Conservation (phyloP, 2,329 filamentous ascomycete species). For the Ceratocystis albifundus region DNA sequence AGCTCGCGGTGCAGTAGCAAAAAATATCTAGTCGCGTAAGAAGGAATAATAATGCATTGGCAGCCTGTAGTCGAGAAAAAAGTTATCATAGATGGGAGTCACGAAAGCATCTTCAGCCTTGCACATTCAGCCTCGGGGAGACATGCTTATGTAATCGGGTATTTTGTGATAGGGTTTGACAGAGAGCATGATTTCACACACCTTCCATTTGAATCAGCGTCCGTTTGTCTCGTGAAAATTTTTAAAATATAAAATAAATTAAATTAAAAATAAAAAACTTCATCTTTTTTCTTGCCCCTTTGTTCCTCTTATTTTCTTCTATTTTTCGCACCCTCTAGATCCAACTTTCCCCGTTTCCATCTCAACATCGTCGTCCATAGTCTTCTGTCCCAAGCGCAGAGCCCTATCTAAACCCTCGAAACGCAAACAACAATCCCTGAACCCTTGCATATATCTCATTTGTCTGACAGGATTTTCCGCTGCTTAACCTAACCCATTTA, state of each 20-base stretch:
- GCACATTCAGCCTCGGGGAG: neutral
- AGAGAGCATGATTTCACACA: neutral
- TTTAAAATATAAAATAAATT: too few species aligned
- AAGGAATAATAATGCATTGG: neutral
- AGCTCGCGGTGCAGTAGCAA: neutral
- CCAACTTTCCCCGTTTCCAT: neutral
- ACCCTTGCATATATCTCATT: neutral
- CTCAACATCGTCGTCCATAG: neutral
- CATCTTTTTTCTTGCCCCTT: neutral
- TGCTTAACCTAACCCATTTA: conserved; percentile 6
- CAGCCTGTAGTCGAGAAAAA: neutral
- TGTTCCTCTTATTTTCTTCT: neutral
- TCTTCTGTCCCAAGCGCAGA: neutral
- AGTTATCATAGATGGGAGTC: neutral
- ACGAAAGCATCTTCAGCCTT: neutral
- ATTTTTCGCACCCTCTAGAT: neutral
- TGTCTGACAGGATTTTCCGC: neutral
- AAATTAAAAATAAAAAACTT: too few species aligned
- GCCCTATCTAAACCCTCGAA: neutral
- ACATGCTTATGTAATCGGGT: neutral
- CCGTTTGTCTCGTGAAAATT: neutral
- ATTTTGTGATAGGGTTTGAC: neutral
- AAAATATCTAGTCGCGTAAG: neutral
- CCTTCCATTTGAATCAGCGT: neutral
- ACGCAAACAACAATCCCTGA: neutral